These are phyloP conservation scores for Alternaria brassicicola DNA, from an alignment of 2,329 filamentous ascomycete genomes.

Conservation along the genomic window DNA sequence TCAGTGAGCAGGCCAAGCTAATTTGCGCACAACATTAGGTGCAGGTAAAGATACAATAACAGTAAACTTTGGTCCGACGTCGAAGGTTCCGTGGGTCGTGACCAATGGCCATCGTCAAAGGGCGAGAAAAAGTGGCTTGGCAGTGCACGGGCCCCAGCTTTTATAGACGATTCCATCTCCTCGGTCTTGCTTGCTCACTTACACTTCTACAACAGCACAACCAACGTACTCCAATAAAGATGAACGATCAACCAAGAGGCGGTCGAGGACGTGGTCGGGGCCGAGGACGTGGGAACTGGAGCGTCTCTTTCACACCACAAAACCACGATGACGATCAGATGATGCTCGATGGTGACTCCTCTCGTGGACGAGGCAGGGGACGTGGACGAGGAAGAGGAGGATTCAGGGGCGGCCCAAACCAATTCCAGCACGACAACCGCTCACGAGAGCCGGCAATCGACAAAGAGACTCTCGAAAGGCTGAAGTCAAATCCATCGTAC, in stretches of 20 bases:
- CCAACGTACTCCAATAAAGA: conserved; percentile 5
- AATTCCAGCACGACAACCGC: conserved; percentile 52
- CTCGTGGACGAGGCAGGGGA: conserved; percentile 21
- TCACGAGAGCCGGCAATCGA: conserved; percentile 72
- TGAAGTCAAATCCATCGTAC: conserved; percentile 50
- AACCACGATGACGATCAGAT: conserved; percentile 19
- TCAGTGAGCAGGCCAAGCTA: not conserved
- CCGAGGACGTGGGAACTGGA: conserved; percentile 16
- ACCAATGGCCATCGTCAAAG: conserved; percentile 7
- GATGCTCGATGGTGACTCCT: conserved; percentile 21
- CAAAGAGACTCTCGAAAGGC: conserved; percentile 27
- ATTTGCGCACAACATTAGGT: not conserved
- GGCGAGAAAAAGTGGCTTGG: conserved; percentile 14
- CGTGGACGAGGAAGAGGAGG: conserved; percentile 26
- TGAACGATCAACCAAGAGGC: conserved; percentile 15
- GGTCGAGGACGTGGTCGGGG: conserved; percentile 30
- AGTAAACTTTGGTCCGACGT: conserved; percentile 3
- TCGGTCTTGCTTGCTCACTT: conserved; percentile 1
- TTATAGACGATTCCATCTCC: conserved; percentile 5
- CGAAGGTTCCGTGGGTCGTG: not conserved
- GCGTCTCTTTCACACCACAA: conserved; percentile 2
- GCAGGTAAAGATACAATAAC: not conserved
- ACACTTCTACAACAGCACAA: conserved; percentile 1
- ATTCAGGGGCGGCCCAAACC: conserved; percentile 17
- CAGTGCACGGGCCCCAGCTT: conserved; percentile 15